A percentile compares a stretch with the other conserved stretches of the same genome.
phyloP scores from a whole-genome alignment of 179 eudicot genomes.

The Silene coronaria region DNA sequence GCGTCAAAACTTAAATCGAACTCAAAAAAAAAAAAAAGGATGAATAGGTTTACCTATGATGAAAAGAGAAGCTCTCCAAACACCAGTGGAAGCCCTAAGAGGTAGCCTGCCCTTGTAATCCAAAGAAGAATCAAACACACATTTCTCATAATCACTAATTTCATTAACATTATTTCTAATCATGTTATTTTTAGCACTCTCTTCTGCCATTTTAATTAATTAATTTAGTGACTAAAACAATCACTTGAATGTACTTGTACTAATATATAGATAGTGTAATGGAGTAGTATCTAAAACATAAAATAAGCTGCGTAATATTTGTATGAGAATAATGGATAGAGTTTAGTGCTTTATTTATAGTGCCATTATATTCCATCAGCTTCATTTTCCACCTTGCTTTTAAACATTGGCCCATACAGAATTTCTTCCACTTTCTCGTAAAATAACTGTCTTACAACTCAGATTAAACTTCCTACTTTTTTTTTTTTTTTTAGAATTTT shows the following conservation, averaged over 20 bases:
- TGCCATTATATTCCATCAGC: constrained; percentile 8
- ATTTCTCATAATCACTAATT: background rate
- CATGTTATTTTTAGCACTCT: background rate
- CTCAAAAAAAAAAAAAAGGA: no score
- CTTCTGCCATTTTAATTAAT: background rate
- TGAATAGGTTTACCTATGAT: background rate
- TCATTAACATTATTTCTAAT: background rate
- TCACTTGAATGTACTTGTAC: background rate
- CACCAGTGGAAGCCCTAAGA: constrained; percentile 11
- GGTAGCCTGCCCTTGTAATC: constrained; percentile 11
- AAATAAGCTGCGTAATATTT: background rate
- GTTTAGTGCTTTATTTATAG: constrained; percentile 7
- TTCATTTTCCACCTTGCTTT: background rate
- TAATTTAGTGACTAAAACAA: background rate
- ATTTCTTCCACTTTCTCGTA: background rate
- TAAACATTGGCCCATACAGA: background rate
- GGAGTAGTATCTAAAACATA: background rate
- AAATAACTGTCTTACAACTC: background rate
- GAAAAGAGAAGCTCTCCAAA: constrained; percentile 18
- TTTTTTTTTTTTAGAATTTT: no score
- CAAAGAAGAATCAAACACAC: constrained; percentile 10
- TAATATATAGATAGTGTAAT: background rate
- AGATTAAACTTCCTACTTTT: no score
- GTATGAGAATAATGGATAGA: background rate
- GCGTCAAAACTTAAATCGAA: background rate